These are phyloP conservation scores for Trametes meyenii DNA, from an alignment of 768 basidiomycete species.

Conservation along the genomic window DNA sequence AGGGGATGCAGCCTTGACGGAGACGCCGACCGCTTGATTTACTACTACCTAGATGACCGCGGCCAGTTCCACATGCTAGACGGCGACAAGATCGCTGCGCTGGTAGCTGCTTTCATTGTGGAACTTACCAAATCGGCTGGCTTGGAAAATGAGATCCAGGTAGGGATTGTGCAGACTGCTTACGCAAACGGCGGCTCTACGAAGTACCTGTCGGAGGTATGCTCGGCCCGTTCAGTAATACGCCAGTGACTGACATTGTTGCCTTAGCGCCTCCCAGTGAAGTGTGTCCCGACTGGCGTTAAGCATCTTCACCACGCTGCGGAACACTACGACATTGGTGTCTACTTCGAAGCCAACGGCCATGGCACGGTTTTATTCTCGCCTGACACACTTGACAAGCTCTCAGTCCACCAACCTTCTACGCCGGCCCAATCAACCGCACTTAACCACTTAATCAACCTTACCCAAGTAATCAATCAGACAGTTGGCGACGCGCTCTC, in stretches of 20 bases:
- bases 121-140: conserved; percentile 87
- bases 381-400: conserved; percentile 60
- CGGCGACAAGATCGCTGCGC: conserved; percentile 95
- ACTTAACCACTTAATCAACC: conserved; percentile 71
- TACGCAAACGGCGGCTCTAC: conserved; percentile 99
- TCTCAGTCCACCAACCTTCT: conserved; percentile 67
- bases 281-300: conserved; percentile 94
- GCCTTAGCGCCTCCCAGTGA: conserved; percentile 83
- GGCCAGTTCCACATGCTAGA: conserved; percentile 89
- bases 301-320: conserved; percentile 99
- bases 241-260: background rate
- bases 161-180: conserved; percentile 97
- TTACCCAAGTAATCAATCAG: conserved; percentile 91
- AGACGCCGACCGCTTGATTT: conserved; percentile 96
- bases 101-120: conserved; percentile 91
- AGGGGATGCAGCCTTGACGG: conserved; percentile 95
- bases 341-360: conserved; percentile 99
- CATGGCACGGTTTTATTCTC: conserved; percentile 98
- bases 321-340: conserved; percentile 91
- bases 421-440: conserved; percentile 85
- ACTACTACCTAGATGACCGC: conserved; percentile 84
- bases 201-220: conserved; percentile 81
- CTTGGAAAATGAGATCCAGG: conserved; percentile 72
- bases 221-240: conserved; percentile 25
- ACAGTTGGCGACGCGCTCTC: conserved; percentile 97